Conservation (phyloP, 169 alveolate species). For the Babesia bovis region DNA sequence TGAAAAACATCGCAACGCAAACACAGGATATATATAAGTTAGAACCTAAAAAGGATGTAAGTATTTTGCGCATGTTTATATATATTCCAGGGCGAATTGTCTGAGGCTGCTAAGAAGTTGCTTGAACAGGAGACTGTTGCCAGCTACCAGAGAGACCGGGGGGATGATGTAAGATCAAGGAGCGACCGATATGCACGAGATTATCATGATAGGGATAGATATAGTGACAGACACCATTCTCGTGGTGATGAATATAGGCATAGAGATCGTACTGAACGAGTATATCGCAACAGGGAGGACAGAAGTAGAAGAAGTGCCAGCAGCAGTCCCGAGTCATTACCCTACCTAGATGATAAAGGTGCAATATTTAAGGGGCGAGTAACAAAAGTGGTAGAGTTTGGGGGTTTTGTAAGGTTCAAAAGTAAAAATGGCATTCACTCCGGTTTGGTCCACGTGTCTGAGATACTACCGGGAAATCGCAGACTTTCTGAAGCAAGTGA, state of each 20-base stretch:
- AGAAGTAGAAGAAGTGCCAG: neutral
- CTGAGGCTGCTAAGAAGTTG: constrained; percentile 62
- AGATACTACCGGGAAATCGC: constrained; percentile 53
- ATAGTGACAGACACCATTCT: neutral
- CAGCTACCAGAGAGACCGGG: constrained; percentile 6
- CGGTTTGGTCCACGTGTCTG: constrained; percentile 81
- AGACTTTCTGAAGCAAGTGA: constrained; percentile 40
- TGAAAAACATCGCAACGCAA: constrained; percentile 37
- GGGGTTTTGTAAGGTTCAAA: constrained; percentile 74
- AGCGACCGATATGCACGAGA: neutral
- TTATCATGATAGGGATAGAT: neutral
- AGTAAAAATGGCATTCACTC: constrained; percentile 70
- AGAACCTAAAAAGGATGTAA: constrained; percentile 35
- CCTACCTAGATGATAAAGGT: neutral
- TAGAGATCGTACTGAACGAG: neutral
- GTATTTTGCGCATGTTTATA: neutral
- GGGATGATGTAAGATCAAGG: constrained; percentile 15
- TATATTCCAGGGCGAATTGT: constrained; percentile 38
- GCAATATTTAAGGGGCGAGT: constrained; percentile 73
- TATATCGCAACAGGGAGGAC: neutral
- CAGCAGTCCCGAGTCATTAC: constrained; percentile 1
- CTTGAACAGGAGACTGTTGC: constrained; percentile 39
- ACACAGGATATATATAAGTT: constrained; percentile 1
- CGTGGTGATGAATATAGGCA: neutral
- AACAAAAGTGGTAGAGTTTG: constrained; percentile 72